phyloP scores from a whole-genome alignment of 2,329 filamentous ascomycete species.

The Podosphaera aphanis region DNA sequence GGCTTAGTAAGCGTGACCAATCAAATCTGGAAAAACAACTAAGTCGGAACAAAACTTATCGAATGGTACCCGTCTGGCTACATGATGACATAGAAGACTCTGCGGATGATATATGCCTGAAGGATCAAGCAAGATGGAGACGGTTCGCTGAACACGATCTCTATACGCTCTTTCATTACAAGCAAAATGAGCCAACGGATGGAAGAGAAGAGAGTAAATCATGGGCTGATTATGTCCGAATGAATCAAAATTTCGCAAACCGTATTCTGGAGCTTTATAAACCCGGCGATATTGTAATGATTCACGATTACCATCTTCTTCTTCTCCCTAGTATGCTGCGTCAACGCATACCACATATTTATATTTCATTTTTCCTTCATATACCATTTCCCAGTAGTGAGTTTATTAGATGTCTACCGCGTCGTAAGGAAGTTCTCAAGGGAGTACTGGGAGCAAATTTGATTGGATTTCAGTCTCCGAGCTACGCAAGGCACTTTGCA shows the following conservation, averaged over 20 bases:
- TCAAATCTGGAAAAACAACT: slow-evolving; percentile 51
- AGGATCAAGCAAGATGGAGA: slow-evolving; percentile 69
- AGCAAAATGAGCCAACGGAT: slow-evolving; percentile 74
- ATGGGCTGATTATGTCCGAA: slow-evolving; percentile 80
- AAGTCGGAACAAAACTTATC: slow-evolving; percentile 47
- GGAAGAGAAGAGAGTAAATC: slow-evolving; percentile 58
- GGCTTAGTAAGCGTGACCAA: slow-evolving; percentile 47
- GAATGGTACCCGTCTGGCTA: slow-evolving; percentile 74
- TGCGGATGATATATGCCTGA: slow-evolving; percentile 44
- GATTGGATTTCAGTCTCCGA: slow-evolving; percentile 86
- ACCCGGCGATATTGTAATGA: slow-evolving; percentile 73
- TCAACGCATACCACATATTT: slow-evolving; percentile 67
- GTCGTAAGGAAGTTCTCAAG: slow-evolving; percentile 73
- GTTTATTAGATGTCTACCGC: slow-evolving; percentile 70
- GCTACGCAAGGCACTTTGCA: slow-evolving; percentile 82
- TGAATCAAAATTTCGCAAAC: slow-evolving; percentile 84
- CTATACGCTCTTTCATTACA: slow-evolving; percentile 88
- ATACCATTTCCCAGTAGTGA: slow-evolving; percentile 91
- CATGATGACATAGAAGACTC: slow-evolving; percentile 47
- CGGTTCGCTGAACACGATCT: slow-evolving; percentile 78
- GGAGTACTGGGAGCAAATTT: slow-evolving; percentile 80
- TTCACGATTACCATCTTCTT: slow-evolving; percentile 88
- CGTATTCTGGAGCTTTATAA: slow-evolving; percentile 73
- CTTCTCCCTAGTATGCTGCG: slow-evolving; percentile 72
- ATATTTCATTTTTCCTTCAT: slow-evolving; percentile 87